Conservation (phyloP, 352 stramenopile species). For the Pythium grandisporangium region DNA sequence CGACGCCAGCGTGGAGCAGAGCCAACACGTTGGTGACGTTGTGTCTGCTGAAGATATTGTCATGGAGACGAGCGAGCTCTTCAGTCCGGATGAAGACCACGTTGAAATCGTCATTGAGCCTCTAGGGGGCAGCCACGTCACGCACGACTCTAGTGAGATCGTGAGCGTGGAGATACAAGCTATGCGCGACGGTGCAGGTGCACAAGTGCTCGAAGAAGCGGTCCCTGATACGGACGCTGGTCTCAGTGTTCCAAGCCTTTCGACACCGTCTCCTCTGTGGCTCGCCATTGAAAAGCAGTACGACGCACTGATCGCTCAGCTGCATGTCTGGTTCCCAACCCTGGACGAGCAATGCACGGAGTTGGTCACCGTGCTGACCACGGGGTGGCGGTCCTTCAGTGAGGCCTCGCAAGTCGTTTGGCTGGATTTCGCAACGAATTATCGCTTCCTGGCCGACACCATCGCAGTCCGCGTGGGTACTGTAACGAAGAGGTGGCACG, state of each 20-base stretch:
- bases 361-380: conserved; percentile 3
- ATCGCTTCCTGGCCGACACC: background rate
- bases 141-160: too few species aligned
- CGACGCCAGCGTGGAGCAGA: conserved; percentile 1
- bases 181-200: too few species aligned
- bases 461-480: background rate
- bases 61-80: too few species aligned
- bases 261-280: background rate
- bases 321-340: conserved; percentile 10
- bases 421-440: background rate
- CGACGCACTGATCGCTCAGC: conserved; percentile 7
- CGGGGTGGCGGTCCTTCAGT: background rate
- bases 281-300: too few species aligned
- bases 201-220: too few species aligned
- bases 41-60: too few species aligned
- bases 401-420: background rate
- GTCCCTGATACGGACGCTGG: background rate
- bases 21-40: conserved; percentile 1
- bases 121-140: too few species aligned
- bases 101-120: too few species aligned
- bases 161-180: too few species aligned
- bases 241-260: background rate
- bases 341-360: conserved; percentile 2
- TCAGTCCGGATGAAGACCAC: too few species aligned
- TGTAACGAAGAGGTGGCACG: background rate